These are phyloP conservation scores for Canna indica DNA, from an alignment of 176 grass and related monocot species.

Conservation along the genomic window DNA sequence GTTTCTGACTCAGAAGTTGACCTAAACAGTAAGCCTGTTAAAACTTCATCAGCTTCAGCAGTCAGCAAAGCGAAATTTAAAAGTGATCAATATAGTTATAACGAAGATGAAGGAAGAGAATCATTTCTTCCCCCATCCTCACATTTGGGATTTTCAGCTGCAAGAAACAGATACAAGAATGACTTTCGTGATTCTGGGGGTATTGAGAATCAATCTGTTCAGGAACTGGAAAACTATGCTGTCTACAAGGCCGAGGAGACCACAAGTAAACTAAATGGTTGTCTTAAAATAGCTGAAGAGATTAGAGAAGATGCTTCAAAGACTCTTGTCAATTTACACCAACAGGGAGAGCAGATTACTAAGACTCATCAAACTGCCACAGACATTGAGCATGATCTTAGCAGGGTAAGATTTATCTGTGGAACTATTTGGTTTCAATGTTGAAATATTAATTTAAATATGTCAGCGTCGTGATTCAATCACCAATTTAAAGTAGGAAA, in stretches of 20 bases:
- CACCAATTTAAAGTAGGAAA: too few species aligned
- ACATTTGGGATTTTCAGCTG: background rate
- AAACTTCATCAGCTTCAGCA: conserved; percentile 35
- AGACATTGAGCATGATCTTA: conserved; percentile 82
- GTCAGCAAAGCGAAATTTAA: background rate
- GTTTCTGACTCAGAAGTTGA: conserved; percentile 12
- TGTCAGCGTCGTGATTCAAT: background rate
- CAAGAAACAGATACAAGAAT: conserved; percentile 16
- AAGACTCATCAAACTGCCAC: conserved; percentile 53
- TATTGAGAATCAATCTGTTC: conserved; percentile 46
- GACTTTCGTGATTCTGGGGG: conserved; percentile 14
- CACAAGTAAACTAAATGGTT: conserved; percentile 64
- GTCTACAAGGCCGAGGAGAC: conserved; percentile 52
- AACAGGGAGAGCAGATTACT: conserved; percentile 82
- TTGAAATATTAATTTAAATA: background rate
- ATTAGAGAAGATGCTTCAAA: conserved; percentile 84
- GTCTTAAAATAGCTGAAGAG: conserved; percentile 69
- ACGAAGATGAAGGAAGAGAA: conserved; percentile 1
- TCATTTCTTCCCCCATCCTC: background rate
- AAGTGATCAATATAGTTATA: conserved; percentile 2
- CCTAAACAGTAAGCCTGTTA: conserved; percentile 7
- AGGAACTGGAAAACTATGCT: conserved; percentile 68
- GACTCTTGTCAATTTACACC: conserved; percentile 59
- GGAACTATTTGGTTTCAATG: too few species aligned
- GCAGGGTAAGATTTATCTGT: conserved; percentile 40